phyloP scores from a whole-genome alignment of 768 basidiomycete species.

The Tylopilus subfusipes region DNA sequence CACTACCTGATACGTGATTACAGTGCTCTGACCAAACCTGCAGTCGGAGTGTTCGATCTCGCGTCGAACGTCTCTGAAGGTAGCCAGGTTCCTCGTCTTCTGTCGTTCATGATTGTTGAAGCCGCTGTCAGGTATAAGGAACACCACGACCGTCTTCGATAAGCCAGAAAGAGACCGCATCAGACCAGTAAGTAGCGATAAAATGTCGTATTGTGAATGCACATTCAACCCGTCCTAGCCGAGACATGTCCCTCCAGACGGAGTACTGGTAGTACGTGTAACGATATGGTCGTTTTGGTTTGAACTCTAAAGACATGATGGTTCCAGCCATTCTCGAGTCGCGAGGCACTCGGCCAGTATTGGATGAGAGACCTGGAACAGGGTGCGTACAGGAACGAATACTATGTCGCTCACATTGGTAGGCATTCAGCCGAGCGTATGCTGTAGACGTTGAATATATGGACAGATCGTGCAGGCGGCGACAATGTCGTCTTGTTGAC shows the following conservation, averaged over 20 bases:
- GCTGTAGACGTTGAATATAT: constrained; percentile 8
- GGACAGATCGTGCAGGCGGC: constrained; percentile 66
- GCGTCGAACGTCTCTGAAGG: constrained; percentile 94
- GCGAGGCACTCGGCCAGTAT: constrained; percentile 91
- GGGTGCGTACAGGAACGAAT: constrained; percentile 79
- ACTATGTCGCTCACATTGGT: constrained; percentile 93
- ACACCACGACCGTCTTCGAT: constrained; percentile 98
- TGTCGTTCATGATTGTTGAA: constrained; percentile 5
- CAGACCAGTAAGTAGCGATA: constrained; percentile 53
- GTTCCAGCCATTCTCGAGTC: constrained; percentile 75
- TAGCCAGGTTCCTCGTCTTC: constrained; percentile 22
- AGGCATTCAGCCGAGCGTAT: constrained; percentile 24
- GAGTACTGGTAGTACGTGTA: constrained; percentile 72
- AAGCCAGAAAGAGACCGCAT: constrained; percentile 84
- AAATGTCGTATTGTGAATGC: not conserved
- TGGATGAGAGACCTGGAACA: constrained; percentile 96
- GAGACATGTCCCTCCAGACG: constrained; percentile 81
- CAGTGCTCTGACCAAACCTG: constrained; percentile 93
- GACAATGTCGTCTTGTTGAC: constrained; percentile 84
- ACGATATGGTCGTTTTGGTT: not conserved
- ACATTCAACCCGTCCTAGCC: constrained; percentile 46
- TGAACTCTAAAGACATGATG: not conserved
- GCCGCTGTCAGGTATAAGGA: constrained; percentile 73
- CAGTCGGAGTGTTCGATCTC: constrained; percentile 94
- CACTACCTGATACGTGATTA: not conserved